Percentiles rank a stretch among this genome's conserved stretches.
Conservation (phyloP, 805 yeast species). For the Suhomyces sp. region DNA sequence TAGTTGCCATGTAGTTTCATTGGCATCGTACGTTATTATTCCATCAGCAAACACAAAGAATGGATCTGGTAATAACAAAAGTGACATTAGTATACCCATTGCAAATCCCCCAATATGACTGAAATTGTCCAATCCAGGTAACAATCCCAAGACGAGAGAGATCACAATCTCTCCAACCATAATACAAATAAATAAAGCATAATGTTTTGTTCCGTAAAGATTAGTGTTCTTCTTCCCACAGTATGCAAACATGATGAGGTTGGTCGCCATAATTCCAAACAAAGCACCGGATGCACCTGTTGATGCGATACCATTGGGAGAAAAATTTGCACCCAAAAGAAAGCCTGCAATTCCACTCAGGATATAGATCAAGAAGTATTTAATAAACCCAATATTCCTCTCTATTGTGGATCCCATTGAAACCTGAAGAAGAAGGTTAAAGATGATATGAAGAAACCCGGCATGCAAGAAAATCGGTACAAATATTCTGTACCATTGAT, state of each 20-base stretch:
- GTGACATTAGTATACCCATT: constrained; percentile 53
- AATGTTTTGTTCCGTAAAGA: constrained; percentile 46
- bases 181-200: constrained; percentile 43
- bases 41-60: constrained; percentile 43
- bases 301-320: constrained; percentile 64
- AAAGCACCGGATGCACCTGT: constrained; percentile 73
- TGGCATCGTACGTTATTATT: constrained; percentile 34
- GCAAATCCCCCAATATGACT: constrained; percentile 76
- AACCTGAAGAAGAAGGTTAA: constrained; percentile 61
- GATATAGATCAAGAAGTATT: constrained; percentile 56
- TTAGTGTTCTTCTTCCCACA: constrained; percentile 52
- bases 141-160: constrained; percentile 59
- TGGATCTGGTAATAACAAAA: constrained; percentile 57
- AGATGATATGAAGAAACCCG: constrained; percentile 65
- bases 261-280: constrained; percentile 66
- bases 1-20: constrained; percentile 28
- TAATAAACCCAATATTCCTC: constrained; percentile 51
- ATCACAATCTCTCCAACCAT: constrained; percentile 58
- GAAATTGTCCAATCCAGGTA: constrained; percentile 76
- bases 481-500: constrained; percentile 69
- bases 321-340: constrained; percentile 64
- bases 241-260: constrained; percentile 53
- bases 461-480: constrained; percentile 76
- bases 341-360: constrained; percentile 67
- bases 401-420: constrained; percentile 63